phyloP scores from a whole-genome alignment of 2,329 filamentous ascomycete species.

The Diaporthe ampelina region DNA sequence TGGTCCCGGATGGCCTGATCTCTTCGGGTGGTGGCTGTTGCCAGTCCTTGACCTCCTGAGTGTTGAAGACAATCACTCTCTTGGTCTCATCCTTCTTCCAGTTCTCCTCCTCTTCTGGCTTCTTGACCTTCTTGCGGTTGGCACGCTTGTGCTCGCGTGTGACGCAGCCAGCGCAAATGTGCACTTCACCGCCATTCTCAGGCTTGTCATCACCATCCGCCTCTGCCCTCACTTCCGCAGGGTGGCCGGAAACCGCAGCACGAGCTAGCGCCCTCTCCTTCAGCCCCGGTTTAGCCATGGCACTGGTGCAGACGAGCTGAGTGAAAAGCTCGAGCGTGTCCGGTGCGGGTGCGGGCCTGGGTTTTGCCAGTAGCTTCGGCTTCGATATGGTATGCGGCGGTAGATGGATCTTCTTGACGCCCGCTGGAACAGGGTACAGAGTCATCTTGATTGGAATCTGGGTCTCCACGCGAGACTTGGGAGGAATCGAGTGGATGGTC shows the following conservation, averaged over 20 bases:
- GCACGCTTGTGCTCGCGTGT: conserved; percentile 91
- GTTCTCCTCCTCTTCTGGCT: conserved; percentile 89
- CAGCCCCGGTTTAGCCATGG: conserved; percentile 81
- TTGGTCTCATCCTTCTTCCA: conserved; percentile 86
- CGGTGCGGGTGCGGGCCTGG: conserved; percentile 72
- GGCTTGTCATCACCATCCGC: conserved; percentile 77
- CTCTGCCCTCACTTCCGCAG: conserved; percentile 47
- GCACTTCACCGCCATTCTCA: conserved; percentile 91
- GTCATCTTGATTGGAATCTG: conserved; percentile 92
- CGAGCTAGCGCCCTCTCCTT: conserved; percentile 76
- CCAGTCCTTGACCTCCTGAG: conserved; percentile 88
- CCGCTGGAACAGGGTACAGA: conserved; percentile 80
- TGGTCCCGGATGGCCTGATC: conserved; percentile 66
- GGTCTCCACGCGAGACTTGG: conserved; percentile 95
- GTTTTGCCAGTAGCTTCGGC: conserved; percentile 87
- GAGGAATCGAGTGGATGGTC: conserved; percentile 69
- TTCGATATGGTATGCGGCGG: conserved; percentile 95
- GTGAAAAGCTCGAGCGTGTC: conserved; percentile 86
- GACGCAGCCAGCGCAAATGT: conserved; percentile 93
- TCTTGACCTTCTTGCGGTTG: conserved; percentile 92
- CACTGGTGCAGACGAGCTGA: conserved; percentile 90
- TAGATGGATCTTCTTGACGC: conserved; percentile 85
- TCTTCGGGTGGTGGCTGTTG: conserved; percentile 68
- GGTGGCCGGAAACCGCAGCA: conserved; percentile 61
- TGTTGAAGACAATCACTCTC: conserved; percentile 92